Percentiles rank a stretch among this genome's conserved stretches.
phyloP scores from a whole-genome alignment of 805 yeast genomes.

The Yarrowia sp. region DNA sequence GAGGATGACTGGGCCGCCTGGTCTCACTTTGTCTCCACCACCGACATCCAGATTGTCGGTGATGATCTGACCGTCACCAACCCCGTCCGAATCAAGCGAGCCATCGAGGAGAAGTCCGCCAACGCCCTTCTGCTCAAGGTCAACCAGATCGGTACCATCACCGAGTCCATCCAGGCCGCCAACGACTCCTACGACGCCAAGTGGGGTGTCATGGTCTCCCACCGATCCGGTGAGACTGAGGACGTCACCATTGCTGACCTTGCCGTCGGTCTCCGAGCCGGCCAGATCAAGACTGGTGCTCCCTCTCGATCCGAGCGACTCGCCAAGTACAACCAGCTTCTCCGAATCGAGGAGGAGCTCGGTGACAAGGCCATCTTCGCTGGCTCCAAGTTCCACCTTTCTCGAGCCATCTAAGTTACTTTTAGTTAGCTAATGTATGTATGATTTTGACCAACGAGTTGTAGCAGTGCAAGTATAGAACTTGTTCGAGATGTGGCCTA shows the following conservation, averaged over 20 bases:
- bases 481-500: no score
- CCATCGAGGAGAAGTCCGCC: constrained; percentile 96
- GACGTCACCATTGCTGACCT: constrained; percentile 98
- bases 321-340: constrained; percentile 97
- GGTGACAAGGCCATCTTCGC: constrained; percentile 98
- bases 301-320: constrained; percentile 99
- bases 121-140: constrained; percentile 95
- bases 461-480: no score
- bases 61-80: constrained; percentile 99
- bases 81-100: constrained; percentile 92
- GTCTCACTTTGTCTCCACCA: constrained; percentile 76
- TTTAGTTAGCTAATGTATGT: constrained; percentile 37
- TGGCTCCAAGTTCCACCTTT: constrained; percentile 84
- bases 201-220: constrained; percentile 99
- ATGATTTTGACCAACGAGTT: constrained; percentile 2
- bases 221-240: constrained; percentile 99
- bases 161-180: constrained; percentile 98
- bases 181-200: constrained; percentile 92
- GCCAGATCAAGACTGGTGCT: constrained; percentile 99
- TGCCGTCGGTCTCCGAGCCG: constrained; percentile 96
- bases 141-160: constrained; percentile 96
- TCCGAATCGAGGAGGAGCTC: constrained; percentile 98
- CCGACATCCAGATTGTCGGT: constrained; percentile 87
- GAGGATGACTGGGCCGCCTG: constrained; percentile 99
- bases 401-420: constrained; percentile 49